These are phyloP conservation scores for Incumbomyces delicatus DNA, from an alignment of 2,329 filamentous ascomycete species.

Conservation along the genomic window DNA sequence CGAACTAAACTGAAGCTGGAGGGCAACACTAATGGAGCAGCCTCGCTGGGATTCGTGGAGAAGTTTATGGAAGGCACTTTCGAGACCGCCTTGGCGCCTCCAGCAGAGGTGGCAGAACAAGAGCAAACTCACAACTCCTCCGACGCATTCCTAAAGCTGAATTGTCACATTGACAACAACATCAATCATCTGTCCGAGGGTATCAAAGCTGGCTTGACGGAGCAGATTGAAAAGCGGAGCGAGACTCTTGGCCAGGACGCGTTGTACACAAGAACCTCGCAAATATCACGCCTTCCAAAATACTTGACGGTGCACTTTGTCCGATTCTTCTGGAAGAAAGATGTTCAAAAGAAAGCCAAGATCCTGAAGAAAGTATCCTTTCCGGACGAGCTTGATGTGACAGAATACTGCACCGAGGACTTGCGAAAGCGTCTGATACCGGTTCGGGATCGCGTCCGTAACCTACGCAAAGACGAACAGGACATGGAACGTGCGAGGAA, in stretches of 20 bases:
- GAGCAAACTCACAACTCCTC: slow-evolving; percentile 59
- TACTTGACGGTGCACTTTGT: slow-evolving; percentile 96
- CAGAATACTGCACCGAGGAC: slow-evolving; percentile 92
- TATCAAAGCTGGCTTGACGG: slow-evolving; percentile 67
- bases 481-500: slow-evolving; percentile 88
- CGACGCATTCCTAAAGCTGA: slow-evolving; percentile 81
- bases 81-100: slow-evolving; percentile 66
- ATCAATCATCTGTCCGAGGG: slow-evolving; percentile 90
- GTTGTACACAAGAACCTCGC: slow-evolving; percentile 80
- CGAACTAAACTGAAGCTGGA: slow-evolving; percentile 60
- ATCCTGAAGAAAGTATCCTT: slow-evolving; percentile 99
- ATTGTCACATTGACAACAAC: slow-evolving; percentile 82
- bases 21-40: slow-evolving; percentile 27
- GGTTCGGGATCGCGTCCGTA: slow-evolving; percentile 90
- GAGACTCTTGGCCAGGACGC: slow-evolving; percentile 67
- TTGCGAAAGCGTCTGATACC: slow-evolving; percentile 74
- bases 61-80: slow-evolving; percentile 83
- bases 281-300: slow-evolving; percentile 81
- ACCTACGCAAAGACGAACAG: slow-evolving; percentile 88
- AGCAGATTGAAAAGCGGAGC: slow-evolving; percentile 86
- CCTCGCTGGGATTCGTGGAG: slow-evolving; percentile 67
- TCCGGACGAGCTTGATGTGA: slow-evolving; percentile 79
- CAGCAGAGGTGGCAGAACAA: slow-evolving; percentile 61
- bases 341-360: slow-evolving; percentile 96
- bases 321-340: slow-evolving; percentile 94